Conservation (phyloP, 2,329 filamentous ascomycete species). For the Macrophomina tecta region DNA sequence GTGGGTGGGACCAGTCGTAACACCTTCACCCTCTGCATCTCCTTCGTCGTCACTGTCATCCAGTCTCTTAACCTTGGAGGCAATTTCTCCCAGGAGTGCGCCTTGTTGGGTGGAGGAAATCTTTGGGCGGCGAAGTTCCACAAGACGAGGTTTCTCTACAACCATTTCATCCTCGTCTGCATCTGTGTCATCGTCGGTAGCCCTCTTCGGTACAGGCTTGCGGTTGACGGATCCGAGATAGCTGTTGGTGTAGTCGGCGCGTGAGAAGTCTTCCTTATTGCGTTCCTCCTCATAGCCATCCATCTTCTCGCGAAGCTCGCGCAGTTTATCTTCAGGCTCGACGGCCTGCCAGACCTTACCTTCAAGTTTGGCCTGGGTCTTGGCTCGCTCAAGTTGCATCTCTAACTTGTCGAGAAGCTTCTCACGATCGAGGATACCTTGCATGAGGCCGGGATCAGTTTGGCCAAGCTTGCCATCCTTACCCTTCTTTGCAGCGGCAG, state of each 20-base stretch:
- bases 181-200: conserved; percentile 49
- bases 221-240: conserved; percentile 61
- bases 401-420: conserved; percentile 91
- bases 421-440: conserved; percentile 92
- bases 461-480: conserved; percentile 59
- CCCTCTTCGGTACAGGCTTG: conserved; percentile 46
- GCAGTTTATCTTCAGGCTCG: conserved; percentile 87
- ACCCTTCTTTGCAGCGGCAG: conserved; percentile 71
- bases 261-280: conserved; percentile 48
- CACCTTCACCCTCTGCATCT: conserved; percentile 56
- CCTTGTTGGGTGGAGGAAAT: conserved; percentile 67
- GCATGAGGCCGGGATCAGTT: conserved; percentile 76
- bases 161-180: conserved; percentile 63
- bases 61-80: conserved; percentile 74
- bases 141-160: conserved; percentile 78
- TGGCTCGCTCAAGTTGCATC: conserved; percentile 93
- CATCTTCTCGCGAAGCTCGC: conserved; percentile 94
- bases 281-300: conserved; percentile 63
- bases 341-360: conserved; percentile 86
- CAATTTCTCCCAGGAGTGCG: conserved; percentile 73
- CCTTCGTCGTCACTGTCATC: conserved; percentile 77
- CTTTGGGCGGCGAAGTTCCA: conserved; percentile 78
- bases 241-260: conserved; percentile 67
- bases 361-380: conserved; percentile 97
- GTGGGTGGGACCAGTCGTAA: conserved; percentile 76